phyloP scores from a whole-genome alignment of 2,329 filamentous ascomycete genomes.

The Penicillium brasilianum region DNA sequence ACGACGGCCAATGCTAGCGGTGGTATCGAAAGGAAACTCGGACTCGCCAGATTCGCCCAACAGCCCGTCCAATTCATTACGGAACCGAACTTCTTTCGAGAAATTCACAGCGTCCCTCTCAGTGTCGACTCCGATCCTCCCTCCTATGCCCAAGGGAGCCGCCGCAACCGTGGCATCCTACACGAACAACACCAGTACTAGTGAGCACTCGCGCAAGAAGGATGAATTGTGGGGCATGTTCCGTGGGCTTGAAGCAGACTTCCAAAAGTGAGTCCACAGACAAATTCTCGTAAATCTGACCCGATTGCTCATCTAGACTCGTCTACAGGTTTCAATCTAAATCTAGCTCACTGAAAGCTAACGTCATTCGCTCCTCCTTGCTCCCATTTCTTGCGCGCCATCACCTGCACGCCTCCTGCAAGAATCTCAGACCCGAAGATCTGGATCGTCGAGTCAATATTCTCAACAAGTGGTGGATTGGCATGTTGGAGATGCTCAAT shows the following conservation, averaged over 20 bases:
- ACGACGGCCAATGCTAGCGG: constrained; percentile 47
- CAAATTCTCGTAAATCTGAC: background rate
- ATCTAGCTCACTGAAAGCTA: constrained; percentile 73
- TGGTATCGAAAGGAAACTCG: constrained; percentile 43
- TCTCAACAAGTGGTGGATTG: constrained; percentile 89
- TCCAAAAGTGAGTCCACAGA: constrained; percentile 60
- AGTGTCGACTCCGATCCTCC: constrained; percentile 53
- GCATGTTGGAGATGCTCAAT: constrained; percentile 79
- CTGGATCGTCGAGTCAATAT: constrained; percentile 79
- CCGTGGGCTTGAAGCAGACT: constrained; percentile 70
- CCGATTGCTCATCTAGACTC: constrained; percentile 18
- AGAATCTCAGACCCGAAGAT: constrained; percentile 73
- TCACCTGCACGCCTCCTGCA: constrained; percentile 69
- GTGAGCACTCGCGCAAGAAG: constrained; percentile 59
- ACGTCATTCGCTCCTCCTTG: constrained; percentile 72
- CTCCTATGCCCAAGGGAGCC: constrained; percentile 53
- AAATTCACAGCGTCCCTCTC: constrained; percentile 49
- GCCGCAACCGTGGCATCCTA: constrained; percentile 45
- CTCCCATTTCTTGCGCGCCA: constrained; percentile 78
- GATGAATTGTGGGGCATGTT: constrained; percentile 74
- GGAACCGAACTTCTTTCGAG: constrained; percentile 52
- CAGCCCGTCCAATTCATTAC: constrained; percentile 49
- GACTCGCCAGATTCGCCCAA: constrained; percentile 43
- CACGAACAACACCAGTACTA: constrained; percentile 30
- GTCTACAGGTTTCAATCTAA: constrained; percentile 71